Evolutionary conservation across 148 eudicot genomes (phyloP).

Genomic region (Rheum nobile): DNA sequence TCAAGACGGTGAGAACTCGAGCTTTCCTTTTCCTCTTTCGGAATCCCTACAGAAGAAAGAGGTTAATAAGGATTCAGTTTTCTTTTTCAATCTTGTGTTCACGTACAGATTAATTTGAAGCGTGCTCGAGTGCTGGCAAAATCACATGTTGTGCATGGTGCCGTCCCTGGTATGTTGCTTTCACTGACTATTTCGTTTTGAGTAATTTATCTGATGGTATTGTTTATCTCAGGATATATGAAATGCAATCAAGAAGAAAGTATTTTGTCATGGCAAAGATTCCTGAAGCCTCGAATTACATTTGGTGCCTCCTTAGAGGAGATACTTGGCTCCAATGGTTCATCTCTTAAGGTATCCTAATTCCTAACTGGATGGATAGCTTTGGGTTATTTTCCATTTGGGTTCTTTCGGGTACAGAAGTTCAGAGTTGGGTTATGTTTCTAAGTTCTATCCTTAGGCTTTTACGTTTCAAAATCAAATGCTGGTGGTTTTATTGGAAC

Average conservation of each 20-base stretch:
- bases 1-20: slow-evolving; percentile 45
- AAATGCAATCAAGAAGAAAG: slow-evolving; percentile 80
- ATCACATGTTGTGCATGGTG: slow-evolving; percentile 47
- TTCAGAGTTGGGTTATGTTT: no score
- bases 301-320: slow-evolving; percentile 73
- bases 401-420: neutral
- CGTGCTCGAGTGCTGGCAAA: slow-evolving; percentile 85
- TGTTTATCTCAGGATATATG: slow-evolving; percentile 36
- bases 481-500: slow-evolving; percentile 16
- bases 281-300: slow-evolving; percentile 58
- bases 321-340: slow-evolving; percentile 43
- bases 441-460: neutral
- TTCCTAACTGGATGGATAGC: neutral
- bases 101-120: slow-evolving; percentile 70
- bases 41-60: neutral
- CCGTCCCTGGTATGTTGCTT: slow-evolving; percentile 42
- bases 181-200: neutral
- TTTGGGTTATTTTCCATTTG: no score
- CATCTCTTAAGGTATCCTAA: slow-evolving; percentile 44
- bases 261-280: slow-evolving; percentile 65
- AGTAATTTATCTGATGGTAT: neutral
- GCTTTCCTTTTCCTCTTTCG: neutral
- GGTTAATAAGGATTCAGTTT: neutral
- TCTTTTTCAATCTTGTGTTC: neutral
- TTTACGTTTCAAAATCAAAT: neutral